Evolutionary conservation across 2,329 filamentous ascomycete genomes (phyloP), one percentile per base, ranked within the genome.

Genomic region (Gyromitra esculenta): DNA sequence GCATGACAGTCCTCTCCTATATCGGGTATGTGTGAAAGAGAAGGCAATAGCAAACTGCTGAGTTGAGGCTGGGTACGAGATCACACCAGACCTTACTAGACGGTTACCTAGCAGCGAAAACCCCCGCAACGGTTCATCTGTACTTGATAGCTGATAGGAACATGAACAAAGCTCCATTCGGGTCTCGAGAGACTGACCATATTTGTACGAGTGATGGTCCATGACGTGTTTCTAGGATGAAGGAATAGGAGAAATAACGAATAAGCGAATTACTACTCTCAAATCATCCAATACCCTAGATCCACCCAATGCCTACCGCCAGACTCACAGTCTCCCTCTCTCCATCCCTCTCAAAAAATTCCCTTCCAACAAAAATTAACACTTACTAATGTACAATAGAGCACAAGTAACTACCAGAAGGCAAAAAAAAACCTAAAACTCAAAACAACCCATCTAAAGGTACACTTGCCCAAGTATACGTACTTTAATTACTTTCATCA

Each of bases 401-500:
- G 65, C 59, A 68, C 65, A 68, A 41, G 18, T 11, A 37, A 59
- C 48, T 25, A 68, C 41, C 8, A 45, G 25, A 37, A 43, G 37
- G 15, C 52, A 39, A 57, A 45, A 57, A 31, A 13, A 15, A 62
- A 43, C 62, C 37, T 25, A 71, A 71, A 62, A 43, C 56, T 31
- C 25, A 4, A 31, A 31, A 62, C 48, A 52, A 11, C 48, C 48
- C 31, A 52, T 43, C 67, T 70, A 70, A 54, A 68, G 65, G 52
- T 43, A 62, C 56, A 62, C 57, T 37, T 39, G 35, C 43, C 56
- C 43, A 73, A 54, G 73, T 70, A 65, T 79, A 73, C 54, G 52
- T 25, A 60, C 65, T 68, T 68, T 2, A 31, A 68, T 68, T 50
- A 79, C 50, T 43, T 70, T 39, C 2, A 62, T 63, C 41, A 56